Percentiles rank a stretch among this genome's conserved stretches.
These are phyloP conservation scores for Penicillium janthinellum DNA, from an alignment of 2,329 filamentous ascomycete genomes.

Conservation along the genomic window DNA sequence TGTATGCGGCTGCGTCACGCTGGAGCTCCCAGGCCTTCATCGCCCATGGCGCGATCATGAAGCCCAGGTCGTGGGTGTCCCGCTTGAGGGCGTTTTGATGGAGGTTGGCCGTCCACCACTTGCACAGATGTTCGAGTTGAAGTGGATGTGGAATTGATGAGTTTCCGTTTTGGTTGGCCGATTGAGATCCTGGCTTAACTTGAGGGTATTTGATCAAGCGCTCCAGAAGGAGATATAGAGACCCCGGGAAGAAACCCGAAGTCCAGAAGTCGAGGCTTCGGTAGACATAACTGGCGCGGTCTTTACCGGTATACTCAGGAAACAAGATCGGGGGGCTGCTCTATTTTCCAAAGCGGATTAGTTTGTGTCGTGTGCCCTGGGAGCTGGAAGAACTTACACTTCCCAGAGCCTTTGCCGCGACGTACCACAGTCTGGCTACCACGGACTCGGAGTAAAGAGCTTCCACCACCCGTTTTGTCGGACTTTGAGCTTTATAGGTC, in stretches of 20 bases:
- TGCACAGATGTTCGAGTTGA: constrained; percentile 32
- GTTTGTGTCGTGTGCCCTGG: neutral
- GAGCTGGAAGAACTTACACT: neutral
- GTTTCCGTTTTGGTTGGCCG: neutral
- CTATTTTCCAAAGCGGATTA: neutral
- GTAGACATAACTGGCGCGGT: neutral
- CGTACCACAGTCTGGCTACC: neutral
- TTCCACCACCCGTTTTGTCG: neutral
- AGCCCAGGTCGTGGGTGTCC: constrained; percentile 59
- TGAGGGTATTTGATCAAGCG: constrained; percentile 9
- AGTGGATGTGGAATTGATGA: constrained; percentile 10
- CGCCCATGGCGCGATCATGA: constrained; percentile 55
- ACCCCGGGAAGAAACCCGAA: constrained; percentile 15
- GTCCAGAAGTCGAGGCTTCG: constrained; percentile 12
- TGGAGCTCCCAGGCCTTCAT: constrained; percentile 52
- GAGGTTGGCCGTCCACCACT: constrained; percentile 47
- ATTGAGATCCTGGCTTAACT: neutral
- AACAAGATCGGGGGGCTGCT: neutral
- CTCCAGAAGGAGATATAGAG: constrained; percentile 8
- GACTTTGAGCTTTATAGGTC: neutral
- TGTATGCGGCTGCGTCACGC: constrained; percentile 39
- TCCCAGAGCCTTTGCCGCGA: neutral
- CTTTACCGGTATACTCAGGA: constrained; percentile 2
- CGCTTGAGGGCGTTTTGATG: constrained; percentile 46
- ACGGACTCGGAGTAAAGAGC: neutral